Conservation (phyloP, 1,139 yeast species). For the Tardiomyces depauwii region DNA sequence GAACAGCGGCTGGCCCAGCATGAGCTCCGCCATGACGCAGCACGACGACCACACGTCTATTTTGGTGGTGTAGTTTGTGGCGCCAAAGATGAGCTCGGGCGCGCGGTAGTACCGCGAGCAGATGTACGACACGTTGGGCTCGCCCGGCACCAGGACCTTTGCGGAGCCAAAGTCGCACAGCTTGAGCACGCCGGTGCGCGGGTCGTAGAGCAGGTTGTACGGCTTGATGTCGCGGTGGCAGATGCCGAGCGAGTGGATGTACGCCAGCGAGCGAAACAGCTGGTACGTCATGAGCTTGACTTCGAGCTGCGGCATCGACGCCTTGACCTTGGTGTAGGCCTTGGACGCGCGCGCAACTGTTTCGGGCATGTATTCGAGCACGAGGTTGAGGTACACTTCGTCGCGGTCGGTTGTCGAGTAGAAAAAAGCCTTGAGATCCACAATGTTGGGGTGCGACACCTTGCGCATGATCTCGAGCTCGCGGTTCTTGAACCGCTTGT, state of each 20-base stretch:
- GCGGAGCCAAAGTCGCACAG: constrained; percentile 89
- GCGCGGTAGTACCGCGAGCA: constrained; percentile 73
- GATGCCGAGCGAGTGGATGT: constrained; percentile 81
- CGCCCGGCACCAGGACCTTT: constrained; percentile 40
- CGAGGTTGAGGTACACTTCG: constrained; percentile 76
- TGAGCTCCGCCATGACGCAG: constrained; percentile 94
- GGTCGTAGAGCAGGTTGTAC: constrained; percentile 83
- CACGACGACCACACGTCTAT: constrained; percentile 95
- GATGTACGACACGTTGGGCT: constrained; percentile 37
- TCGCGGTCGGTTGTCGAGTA: constrained; percentile 69
- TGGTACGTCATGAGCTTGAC: constrained; percentile 87
- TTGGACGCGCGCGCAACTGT: constrained; percentile 87
- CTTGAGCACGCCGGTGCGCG: constrained; percentile 71
- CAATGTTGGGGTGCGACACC: constrained; percentile 77
- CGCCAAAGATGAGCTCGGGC: constrained; percentile 71
- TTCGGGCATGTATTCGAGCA: constrained; percentile 88
- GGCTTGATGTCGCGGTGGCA: constrained; percentile 98
- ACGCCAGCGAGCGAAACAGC: constrained; percentile 80
- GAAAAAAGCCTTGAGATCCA: constrained; percentile 78
- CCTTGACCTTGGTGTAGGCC: constrained; percentile 63
- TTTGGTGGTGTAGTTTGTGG: constrained; percentile 41
- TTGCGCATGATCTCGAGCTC: constrained; percentile 93
- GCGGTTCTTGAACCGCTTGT: constrained; percentile 88
- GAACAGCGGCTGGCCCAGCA: constrained; percentile 90
- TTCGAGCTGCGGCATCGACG: constrained; percentile 79